Base-by-base conservation (phyloP, 345 rosid genomes). In the Gossypium thurberi region DNA sequence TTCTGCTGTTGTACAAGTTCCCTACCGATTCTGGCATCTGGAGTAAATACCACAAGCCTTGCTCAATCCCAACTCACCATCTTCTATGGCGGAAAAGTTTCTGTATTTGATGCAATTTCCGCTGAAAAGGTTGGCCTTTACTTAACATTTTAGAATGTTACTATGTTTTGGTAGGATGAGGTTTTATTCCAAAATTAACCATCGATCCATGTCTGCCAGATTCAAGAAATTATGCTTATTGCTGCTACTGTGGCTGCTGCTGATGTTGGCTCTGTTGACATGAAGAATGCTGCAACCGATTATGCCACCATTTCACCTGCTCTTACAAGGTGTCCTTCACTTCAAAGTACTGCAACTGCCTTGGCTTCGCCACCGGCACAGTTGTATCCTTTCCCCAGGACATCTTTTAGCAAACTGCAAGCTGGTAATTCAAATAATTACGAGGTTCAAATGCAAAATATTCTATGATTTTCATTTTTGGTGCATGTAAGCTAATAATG, bases 61-160 rank as follows among this genome's bases (percentile, higher is more conserved):
- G n/a, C 77, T 75, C 88, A 88, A 17, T 57, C 79, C 76, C 96
- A 94, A 77, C 92, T 91, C 55, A 94, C 98, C 47, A 88, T 94
- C 60, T 91, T 91, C 87, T 94, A 83, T 71, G 87, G 87, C 74
- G 98, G 97, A 83, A 83, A 62, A 51, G 93, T 91, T 68, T 72
- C 77, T 66, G 94, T 91, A 25, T 91, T 91, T 71, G 91, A 91
- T 79, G 85, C 82, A 52, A 70, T 94, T 78, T 83, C 96, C 3
- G 75, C 82, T 21, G 96, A 90, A 64, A 91, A 90, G 96, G 97
- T 94, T 60, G 51, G 70, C 43, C 15, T 40, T 21, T 28, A 61
- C 21, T 10, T 58, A 17, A 20, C 72, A 51, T 65, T 55, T 17
- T 12, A 53, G 70, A 33, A 47, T 33, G n/a, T 73, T 51, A 26